Evolutionary conservation across 2,329 filamentous ascomycete species (phyloP).

Genomic region (Clarireedia homoeocarpa): DNA sequence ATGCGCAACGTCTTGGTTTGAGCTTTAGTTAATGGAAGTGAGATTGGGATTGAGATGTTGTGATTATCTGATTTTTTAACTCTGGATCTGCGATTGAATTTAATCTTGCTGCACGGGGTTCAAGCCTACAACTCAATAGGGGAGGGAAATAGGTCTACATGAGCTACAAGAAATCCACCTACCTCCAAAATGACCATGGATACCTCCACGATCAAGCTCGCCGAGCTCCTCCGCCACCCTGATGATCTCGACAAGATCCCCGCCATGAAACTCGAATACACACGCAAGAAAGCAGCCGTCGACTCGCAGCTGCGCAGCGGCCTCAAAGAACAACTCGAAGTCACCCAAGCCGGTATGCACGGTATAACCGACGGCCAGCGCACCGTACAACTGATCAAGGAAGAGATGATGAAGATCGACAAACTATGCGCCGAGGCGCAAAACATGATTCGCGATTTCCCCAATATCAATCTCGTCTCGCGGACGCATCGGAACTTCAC

Average conservation of each 20-base stretch:
- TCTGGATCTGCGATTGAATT: neutral
- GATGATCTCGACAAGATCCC: slow-evolving; percentile 97
- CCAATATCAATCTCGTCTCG: slow-evolving; percentile 82
- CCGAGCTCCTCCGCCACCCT: slow-evolving; percentile 87
- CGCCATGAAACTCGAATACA: slow-evolving; percentile 83
- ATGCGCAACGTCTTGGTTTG: neutral
- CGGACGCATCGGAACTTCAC: slow-evolving; percentile 96
- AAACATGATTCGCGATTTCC: slow-evolving; percentile 95
- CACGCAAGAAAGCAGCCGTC: slow-evolving; percentile 85
- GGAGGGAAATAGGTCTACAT: neutral
- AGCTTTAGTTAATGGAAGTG: neutral
- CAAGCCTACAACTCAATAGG: no score
- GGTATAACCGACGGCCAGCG: slow-evolving; percentile 85
- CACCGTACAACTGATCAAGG: slow-evolving; percentile 86
- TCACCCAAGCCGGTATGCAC: slow-evolving; percentile 87
- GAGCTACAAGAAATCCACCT: neutral
- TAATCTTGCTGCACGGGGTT: no score
- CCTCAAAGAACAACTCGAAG: slow-evolving; percentile 85
- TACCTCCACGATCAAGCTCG: slow-evolving; percentile 52
- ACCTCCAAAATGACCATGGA: slow-evolving; percentile 26
- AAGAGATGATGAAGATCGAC: slow-evolving; percentile 98
- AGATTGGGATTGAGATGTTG: neutral
- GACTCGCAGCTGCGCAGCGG: slow-evolving; percentile 85
- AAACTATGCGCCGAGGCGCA: slow-evolving; percentile 94
- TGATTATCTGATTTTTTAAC: neutral